Conservation (phyloP, 1,284 basidiomycete species). For the Apiotrichum mycotoxinovorans region DNA sequence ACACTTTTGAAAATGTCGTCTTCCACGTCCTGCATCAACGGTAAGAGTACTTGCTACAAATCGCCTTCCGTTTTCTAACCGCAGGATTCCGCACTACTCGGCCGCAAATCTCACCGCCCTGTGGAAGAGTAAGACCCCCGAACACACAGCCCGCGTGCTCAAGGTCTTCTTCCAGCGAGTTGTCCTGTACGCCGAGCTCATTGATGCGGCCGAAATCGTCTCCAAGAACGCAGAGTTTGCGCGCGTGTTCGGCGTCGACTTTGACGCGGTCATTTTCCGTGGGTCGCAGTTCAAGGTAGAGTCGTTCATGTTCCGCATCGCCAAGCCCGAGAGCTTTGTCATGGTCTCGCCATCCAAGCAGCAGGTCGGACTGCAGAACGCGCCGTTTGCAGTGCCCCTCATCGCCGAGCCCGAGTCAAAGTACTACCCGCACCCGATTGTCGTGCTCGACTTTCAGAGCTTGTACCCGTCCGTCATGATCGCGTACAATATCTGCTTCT, state of each 20-base stretch:
- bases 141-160: slow-evolving; percentile 59
- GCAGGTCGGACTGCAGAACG: slow-evolving; percentile 93
- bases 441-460: slow-evolving; percentile 93
- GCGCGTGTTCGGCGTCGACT: slow-evolving; percentile 93
- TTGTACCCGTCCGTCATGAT: slow-evolving; percentile 98
- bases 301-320: slow-evolving; percentile 94
- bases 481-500: slow-evolving; percentile 96
- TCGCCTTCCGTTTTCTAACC: neutral
- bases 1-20: slow-evolving; percentile 86
- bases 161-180: slow-evolving; percentile 64
- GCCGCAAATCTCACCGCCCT: slow-evolving; percentile 65
- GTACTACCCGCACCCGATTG: slow-evolving; percentile 85
- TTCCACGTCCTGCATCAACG: slow-evolving; percentile 72
- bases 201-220: slow-evolving; percentile 74
- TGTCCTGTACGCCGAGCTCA: slow-evolving; percentile 66
- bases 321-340: slow-evolving; percentile 93
- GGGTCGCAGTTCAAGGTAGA: slow-evolving; percentile 99
- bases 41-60: slow-evolving; percentile 54
- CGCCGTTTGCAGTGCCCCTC: slow-evolving; percentile 82
- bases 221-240: slow-evolving; percentile 94
- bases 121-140: slow-evolving; percentile 62
- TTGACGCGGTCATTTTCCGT: slow-evolving; percentile 88
- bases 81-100: slow-evolving; percentile 73
- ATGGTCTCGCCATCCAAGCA: slow-evolving; percentile 78
- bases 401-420: slow-evolving; percentile 92